Evolutionary conservation across 179 eudicot genomes (phyloP).

Genomic region (Silene noctiflora): DNA sequence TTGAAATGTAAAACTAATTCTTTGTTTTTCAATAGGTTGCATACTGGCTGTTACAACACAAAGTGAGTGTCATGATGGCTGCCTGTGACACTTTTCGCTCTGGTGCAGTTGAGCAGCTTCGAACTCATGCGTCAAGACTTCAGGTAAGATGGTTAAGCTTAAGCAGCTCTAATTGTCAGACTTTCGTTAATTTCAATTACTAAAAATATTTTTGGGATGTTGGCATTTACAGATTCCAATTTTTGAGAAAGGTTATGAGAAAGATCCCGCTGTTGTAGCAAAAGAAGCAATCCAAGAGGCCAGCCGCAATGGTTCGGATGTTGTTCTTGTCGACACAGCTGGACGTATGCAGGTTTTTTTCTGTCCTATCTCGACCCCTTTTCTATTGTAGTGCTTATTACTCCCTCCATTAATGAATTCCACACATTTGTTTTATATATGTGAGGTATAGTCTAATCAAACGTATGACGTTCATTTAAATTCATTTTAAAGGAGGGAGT

Average conservation of each 20-base stretch:
- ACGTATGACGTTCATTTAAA: no score
- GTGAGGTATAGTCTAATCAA: no score
- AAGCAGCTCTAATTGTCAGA: background rate
- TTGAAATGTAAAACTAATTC: constrained; percentile 2
- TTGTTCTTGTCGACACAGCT: constrained; percentile 98
- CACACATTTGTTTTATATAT: no score
- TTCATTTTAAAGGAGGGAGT: no score
- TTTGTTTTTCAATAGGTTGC: constrained; percentile 62
- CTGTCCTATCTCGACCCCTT: background rate
- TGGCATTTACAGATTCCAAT: constrained; percentile 63
- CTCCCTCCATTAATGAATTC: no score
- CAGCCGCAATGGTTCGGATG: constrained; percentile 77
- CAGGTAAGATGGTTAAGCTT: constrained; percentile 50
- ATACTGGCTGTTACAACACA: constrained; percentile 91
- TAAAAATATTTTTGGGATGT: background rate
- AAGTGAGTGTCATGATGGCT: constrained; percentile 97
- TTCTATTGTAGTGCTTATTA: background rate
- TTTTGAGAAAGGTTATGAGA: constrained; percentile 99
- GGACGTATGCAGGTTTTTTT: constrained; percentile 88
- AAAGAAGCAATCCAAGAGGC: constrained; percentile 99
- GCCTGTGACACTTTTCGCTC: constrained; percentile 98
- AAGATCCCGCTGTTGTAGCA: constrained; percentile 95
- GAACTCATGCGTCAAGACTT: constrained; percentile 96
- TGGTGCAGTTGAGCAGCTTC: constrained; percentile 97
- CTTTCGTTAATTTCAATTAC: background rate